Conservation (phyloP, 75 land plant species). For the Pinus tabuliformis region DNA sequence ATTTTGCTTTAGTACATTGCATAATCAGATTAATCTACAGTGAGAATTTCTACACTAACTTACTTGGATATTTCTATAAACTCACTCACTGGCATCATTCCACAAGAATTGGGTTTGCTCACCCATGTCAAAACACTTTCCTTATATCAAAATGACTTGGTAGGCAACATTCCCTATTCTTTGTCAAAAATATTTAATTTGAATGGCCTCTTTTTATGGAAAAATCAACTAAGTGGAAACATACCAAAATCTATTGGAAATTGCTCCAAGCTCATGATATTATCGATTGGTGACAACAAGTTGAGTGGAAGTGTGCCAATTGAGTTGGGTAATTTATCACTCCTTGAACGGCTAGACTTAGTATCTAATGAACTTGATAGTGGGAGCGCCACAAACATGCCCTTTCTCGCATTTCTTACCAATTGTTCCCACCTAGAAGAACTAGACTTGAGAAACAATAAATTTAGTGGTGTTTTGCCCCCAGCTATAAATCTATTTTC, state of each 20-base stretch:
- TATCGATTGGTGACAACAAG: constrained; percentile 15
- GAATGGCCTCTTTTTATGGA: too few species aligned
- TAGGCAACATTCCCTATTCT: constrained; percentile 10
- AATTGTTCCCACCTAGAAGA: not conserved
- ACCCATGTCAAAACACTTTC: not conserved
- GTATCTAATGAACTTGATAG: not conserved
- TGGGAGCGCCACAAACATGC: not conserved
- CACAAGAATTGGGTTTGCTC: not conserved
- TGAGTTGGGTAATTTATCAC: constrained; percentile 6
- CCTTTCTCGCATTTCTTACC: not conserved
- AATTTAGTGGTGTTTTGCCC: constrained; percentile 1
- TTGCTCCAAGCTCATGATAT: constrained; percentile 1
- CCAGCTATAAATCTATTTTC: not conserved
- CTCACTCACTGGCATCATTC: constrained; percentile 11
- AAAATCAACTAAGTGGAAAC: too few species aligned
- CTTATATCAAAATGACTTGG: constrained; percentile 1
- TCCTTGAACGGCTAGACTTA: not conserved
- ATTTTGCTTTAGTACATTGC: too few species aligned
- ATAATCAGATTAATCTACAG: too few species aligned
- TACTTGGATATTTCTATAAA: constrained; percentile 5
- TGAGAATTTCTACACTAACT: not conserved
- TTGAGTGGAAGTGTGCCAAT: constrained; percentile 24
- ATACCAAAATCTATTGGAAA: too few species aligned
- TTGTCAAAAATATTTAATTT: constrained; percentile 5
- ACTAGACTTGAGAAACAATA: not conserved